Evolutionary conservation across 805 yeast species (phyloP).

Genomic region (Ogataea corticis): DNA sequence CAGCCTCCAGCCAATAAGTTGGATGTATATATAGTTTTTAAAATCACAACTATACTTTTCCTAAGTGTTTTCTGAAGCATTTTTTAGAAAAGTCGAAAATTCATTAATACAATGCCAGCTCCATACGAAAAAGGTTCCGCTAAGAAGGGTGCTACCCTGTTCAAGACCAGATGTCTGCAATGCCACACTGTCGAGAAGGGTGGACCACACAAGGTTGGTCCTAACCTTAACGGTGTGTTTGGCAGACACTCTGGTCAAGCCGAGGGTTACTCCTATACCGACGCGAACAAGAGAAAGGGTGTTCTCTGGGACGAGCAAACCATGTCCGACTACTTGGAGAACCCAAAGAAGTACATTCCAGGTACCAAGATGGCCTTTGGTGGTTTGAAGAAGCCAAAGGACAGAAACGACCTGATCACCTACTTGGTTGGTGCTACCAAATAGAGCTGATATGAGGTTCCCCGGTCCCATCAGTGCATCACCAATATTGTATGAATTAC

Average conservation of each 20-base stretch:
- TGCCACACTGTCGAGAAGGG: slow-evolving; percentile 97
- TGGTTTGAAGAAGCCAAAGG: slow-evolving; percentile 98
- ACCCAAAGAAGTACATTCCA: slow-evolving; percentile 99
- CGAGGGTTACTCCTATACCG: slow-evolving; percentile 93
- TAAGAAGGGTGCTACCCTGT: slow-evolving; percentile 95
- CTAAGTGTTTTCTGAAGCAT: too few relatives aligned
- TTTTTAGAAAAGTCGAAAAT: neutral
- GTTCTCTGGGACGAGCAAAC: slow-evolving; percentile 85
- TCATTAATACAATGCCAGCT: slow-evolving; percentile 37
- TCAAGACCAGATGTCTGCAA: slow-evolving; percentile 98
- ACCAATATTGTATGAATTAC: slow-evolving; percentile 7
- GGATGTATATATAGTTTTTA: slow-evolving; percentile 5
- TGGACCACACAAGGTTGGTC: slow-evolving; percentile 99
- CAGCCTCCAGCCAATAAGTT: slow-evolving; percentile 4
- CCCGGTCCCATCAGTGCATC: neutral
- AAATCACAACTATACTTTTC: slow-evolving; percentile 8
- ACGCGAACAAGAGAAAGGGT: slow-evolving; percentile 96
- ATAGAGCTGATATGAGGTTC: slow-evolving; percentile 27
- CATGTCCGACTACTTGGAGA: slow-evolving; percentile 93
- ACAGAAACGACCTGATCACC: slow-evolving; percentile 94
- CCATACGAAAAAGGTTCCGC: slow-evolving; percentile 57
- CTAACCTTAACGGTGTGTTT: slow-evolving; percentile 92
- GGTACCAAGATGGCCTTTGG: slow-evolving; percentile 99
- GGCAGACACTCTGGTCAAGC: slow-evolving; percentile 93
- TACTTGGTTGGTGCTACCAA: slow-evolving; percentile 64